Evolutionary conservation across 1,284 basidiomycete species (phyloP).

Genomic region (Tilletia horrida): DNA sequence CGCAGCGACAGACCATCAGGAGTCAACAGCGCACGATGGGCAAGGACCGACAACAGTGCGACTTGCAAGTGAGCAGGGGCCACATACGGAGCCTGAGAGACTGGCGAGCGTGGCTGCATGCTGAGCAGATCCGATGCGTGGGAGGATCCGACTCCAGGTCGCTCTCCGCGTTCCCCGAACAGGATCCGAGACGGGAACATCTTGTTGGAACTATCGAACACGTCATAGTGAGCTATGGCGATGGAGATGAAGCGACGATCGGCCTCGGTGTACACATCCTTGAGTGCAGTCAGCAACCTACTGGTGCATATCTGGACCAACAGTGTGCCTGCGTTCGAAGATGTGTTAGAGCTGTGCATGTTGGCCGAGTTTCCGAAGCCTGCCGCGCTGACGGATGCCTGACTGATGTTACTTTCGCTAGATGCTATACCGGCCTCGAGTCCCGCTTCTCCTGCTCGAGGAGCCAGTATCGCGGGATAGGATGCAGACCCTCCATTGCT

Average conservation of each 20-base stretch:
- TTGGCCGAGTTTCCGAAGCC: no score
- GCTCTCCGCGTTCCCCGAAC: conserved; percentile 27
- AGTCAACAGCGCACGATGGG: conserved; percentile 38
- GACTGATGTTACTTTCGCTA: neutral
- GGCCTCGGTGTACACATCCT: conserved; percentile 33
- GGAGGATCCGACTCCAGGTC: conserved; percentile 15
- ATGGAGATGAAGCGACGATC: conserved; percentile 41
- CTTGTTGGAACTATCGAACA: conserved; percentile 39
- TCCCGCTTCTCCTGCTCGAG: neutral
- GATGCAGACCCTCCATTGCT: no score
- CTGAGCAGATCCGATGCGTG: conserved; percentile 3
- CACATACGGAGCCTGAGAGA: conserved; percentile 18
- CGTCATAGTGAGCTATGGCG: conserved; percentile 40
- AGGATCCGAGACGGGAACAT: conserved; percentile 39
- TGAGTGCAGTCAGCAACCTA: conserved; percentile 35
- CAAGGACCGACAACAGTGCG: conserved; percentile 38
- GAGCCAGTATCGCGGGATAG: neutral
- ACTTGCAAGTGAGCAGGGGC: conserved; percentile 37
- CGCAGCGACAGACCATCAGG: conserved; percentile 37
- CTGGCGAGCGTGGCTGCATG: conserved; percentile 4
- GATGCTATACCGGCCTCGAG: neutral
- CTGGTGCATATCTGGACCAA: conserved; percentile 27
- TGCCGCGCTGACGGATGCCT: neutral
- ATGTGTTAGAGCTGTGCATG: no score
- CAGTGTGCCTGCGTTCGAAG: conserved; percentile 25